Conservation (phyloP, 208 protist genomes). For the Strigomonas galati region DNA sequence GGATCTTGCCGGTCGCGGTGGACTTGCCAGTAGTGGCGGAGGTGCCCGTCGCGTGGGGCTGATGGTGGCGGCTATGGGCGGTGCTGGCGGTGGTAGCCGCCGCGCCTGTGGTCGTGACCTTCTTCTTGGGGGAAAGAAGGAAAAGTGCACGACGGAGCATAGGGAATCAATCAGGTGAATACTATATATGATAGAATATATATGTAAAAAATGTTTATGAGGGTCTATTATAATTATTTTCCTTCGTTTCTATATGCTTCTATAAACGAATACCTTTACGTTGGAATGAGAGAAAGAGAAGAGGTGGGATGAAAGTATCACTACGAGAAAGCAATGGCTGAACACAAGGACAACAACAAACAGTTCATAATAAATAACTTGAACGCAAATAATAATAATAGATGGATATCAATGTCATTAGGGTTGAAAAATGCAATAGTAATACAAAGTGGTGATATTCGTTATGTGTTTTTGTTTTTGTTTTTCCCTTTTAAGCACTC, state of each 20-base stretch:
- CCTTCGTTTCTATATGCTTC: neutral
- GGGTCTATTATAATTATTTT: neutral
- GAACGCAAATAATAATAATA: too few relatives aligned
- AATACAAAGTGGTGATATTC: too few relatives aligned
- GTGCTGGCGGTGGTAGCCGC: conserved; percentile 2
- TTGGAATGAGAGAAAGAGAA: neutral
- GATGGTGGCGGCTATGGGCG: neutral
- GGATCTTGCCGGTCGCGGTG: conserved; percentile 43
- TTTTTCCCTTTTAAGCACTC: too few relatives aligned
- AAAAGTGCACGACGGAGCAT: conserved; percentile 7
- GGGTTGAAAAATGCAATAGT: neutral
- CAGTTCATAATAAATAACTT: neutral
- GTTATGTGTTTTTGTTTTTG: too few relatives aligned
- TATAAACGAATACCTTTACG: neutral
- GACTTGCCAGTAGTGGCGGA: conserved; percentile 10
- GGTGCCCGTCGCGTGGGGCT: too few relatives aligned
- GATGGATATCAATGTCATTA: neutral
- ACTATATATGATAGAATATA: neutral
- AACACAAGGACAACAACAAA: neutral
- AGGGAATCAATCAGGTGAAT: neutral
- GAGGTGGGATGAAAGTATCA: neutral
- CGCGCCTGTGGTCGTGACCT: neutral
- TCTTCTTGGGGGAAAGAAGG: conserved; percentile 6
- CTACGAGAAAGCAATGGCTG: neutral
- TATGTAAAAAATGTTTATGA: neutral